Evolutionary conservation across 1,284 basidiomycete genomes (phyloP), one percentile per base, ranked within the genome.

Genomic region (Inonotus obliquus): DNA sequence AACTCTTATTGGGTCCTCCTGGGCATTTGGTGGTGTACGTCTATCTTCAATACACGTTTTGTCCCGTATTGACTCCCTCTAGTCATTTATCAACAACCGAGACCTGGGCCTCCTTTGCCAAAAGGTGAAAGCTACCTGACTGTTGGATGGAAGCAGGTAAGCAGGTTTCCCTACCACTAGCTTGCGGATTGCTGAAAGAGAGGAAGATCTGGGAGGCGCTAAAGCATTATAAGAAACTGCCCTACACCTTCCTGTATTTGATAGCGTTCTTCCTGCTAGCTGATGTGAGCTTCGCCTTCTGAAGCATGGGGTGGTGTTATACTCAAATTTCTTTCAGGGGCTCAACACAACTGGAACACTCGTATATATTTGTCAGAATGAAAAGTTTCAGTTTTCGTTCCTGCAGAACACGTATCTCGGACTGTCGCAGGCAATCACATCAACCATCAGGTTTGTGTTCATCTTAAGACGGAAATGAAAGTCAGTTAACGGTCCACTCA

Each of bases 21-120:
- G 27, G 93, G 85, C 61, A 87, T 88, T 57, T 93, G 86, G 85
- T 93, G 87, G 91, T 93, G 88, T 91, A 72, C 51, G 85, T 73
- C 41, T 53, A 21, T 21, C n/a, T 53, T 52, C 4, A 51, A 44
- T 27, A 35, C n/a, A 11, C 0, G 37, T 29, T 25, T 19, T 37
- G 48, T 9, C 2, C 4, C 38, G 29, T 41, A 25, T 35, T 19
- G 0, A 6, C 17, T n/a, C 41, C 39, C 0, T 41, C 25, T 25
- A 64, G 63, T 52, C 48, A 82, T 92, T 59, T 88, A 85, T 71
- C 90, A 92, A 70, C 80, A 89, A 67, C 86, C 83, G 13, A 83
- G 90, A 5, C 85, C 86, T 0, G 90, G 90, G 0, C 90, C 91
- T 45, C 70, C 81, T 14, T 73, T 93, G 19, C 90, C 90, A 0